Evolutionary conservation across 768 basidiomycete species (phyloP), one percentile per base, ranked within the genome.

Genomic region (Agaricus subrufescens): DNA sequence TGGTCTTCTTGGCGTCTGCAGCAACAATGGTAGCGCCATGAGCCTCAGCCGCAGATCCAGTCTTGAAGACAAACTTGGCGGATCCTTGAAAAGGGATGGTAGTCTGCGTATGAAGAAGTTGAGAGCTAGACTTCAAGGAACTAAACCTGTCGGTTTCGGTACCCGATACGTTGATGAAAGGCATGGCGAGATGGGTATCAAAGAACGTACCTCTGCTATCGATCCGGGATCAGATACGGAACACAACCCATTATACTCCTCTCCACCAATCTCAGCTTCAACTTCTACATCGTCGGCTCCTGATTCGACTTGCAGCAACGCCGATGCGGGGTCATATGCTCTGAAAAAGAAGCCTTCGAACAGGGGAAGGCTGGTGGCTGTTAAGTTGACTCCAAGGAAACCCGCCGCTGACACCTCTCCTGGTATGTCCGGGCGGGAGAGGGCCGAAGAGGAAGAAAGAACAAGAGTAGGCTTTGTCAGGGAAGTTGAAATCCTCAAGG

Each of bases 401-500:
- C 58, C 62, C 11, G 27, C 29, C n/a, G 46, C 2, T 2, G 9
- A 8, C 15, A 8, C 2, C 19, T 7, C 27, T 8, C 25, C 45
- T 27, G 8, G 9, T 30, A 60, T 61, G 50, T 56, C 57, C 11
- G 63, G 50, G 47, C 57, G 58, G 38, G 61, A 60, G 27, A 63
- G 59, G 29, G 69, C 73, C 39, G 69, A 73, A 62, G 78, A 80
- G 59, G 84, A 86, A 63, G 86, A 90, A 57, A 71, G 90, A 55
- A 91, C 89, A 55, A 66, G 88, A 40, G 87, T 91, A 46, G 83
- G 83, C 46, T 92, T 93, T 61, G 81, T 90, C 29, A 75, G 91
- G 27, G 91, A 93, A 71, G 91, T 91, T 14, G 88, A 91, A 65
- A 86, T 94, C 3, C 71, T 94, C n/a, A 78, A 86, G 71, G 87